Percentiles rank a stretch among this genome's conserved stretches.
Conservation (phyloP, 495 filamentous ascomycete species). For the Monascus purpureus region DNA sequence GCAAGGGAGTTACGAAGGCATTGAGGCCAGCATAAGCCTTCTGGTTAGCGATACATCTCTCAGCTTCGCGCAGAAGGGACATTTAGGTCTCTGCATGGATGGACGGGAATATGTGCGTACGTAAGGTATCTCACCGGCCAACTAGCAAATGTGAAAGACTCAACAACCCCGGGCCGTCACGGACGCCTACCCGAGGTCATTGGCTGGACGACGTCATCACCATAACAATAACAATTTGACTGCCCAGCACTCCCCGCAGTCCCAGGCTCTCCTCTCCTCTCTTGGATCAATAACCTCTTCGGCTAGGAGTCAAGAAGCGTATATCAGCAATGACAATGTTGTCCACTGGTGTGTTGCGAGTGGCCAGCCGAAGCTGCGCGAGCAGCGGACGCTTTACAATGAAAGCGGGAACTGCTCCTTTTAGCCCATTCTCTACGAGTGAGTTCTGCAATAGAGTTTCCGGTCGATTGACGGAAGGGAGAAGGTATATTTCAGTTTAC, state of each 20-base stretch:
- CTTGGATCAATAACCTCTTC: too few relatives aligned
- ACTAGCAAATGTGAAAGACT: not conserved
- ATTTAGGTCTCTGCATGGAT: slow-evolving; percentile 14
- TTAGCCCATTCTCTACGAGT: slow-evolving; percentile 16
- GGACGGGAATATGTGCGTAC: slow-evolving; percentile 1
- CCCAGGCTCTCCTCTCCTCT: too few relatives aligned
- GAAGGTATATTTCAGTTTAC: slow-evolving; percentile 53
- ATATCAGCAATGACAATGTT: too few relatives aligned
- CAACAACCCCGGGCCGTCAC: too few relatives aligned
- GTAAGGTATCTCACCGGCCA: not conserved
- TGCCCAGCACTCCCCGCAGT: too few relatives aligned
- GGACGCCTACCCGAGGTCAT: too few relatives aligned
- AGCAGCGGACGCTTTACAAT: slow-evolving; percentile 2
- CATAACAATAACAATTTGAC: too few relatives aligned
- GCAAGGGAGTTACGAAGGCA: slow-evolving; percentile 30
- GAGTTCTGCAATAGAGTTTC: slow-evolving; percentile 4
- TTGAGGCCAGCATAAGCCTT: slow-evolving; percentile 23
- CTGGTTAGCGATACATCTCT: slow-evolving; percentile 35
- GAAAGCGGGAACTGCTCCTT: slow-evolving; percentile 2
- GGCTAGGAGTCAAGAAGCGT: too few relatives aligned
- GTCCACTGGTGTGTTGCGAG: slow-evolving; percentile 14
- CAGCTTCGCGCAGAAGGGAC: slow-evolving; percentile 36
- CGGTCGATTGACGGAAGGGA: slow-evolving; percentile 4
- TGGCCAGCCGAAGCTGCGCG: slow-evolving; percentile 8
- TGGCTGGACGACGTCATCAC: too few relatives aligned